These are phyloP conservation scores for Arbutus unedo DNA, from an alignment of 148 eudicot genomes.

Conservation along the genomic window DNA sequence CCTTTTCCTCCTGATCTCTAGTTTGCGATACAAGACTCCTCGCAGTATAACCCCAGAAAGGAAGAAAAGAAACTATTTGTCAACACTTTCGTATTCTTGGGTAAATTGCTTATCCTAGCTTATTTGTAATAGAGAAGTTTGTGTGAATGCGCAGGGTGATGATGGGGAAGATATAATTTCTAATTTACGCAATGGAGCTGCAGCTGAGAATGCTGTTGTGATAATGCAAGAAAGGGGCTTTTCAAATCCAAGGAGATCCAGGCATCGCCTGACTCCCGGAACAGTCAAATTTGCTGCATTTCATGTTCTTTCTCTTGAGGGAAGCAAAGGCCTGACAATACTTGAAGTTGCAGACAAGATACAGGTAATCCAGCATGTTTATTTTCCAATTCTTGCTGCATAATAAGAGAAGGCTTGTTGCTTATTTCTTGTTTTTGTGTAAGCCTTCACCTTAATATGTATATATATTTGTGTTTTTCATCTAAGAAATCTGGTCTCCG, in stretches of 20 bases:
- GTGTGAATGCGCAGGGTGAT: conserved; percentile 48
- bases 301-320: conserved; percentile 88
- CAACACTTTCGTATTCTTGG: background rate
- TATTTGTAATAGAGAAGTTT: background rate
- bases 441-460: background rate
- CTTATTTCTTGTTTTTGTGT: conserved; percentile 12
- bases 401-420: background rate
- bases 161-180: conserved; percentile 66
- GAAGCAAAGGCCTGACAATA: conserved; percentile 73
- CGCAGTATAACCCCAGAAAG: background rate
- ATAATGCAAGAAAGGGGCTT: conserved; percentile 82
- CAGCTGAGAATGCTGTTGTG: conserved; percentile 82
- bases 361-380: conserved; percentile 47
- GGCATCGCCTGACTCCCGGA: conserved; percentile 97
- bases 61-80: background rate
- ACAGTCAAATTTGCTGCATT: conserved; percentile 95
- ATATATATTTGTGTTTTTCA: background rate
- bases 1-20: background rate
- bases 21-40: background rate
- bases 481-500: conserved; percentile 87
- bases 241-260: conserved; percentile 75
- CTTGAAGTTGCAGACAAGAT: conserved; percentile 88
- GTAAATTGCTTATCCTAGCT: background rate
- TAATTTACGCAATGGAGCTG: conserved; percentile 74
- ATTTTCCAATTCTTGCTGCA: background rate